Evolutionary conservation across 768 basidiomycete genomes (phyloP), one percentile per base, ranked within the genome.

Genomic region (Mycena haematopus): DNA sequence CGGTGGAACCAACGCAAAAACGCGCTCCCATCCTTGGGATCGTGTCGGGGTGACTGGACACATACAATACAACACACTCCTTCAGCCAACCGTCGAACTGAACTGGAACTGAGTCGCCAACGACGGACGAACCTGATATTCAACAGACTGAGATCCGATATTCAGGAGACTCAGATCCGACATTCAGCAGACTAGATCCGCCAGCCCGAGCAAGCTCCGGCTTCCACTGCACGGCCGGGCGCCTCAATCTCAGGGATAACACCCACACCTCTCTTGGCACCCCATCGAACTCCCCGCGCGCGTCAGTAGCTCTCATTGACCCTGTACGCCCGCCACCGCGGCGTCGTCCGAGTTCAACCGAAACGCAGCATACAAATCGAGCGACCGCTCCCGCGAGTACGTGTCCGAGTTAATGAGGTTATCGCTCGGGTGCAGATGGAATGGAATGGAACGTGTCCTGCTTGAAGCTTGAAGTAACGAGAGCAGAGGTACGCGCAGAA

Each of bases 381-480:
- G 51, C 15, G 60, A 62, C 17, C 62, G 58, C 42, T 61, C 54
- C 24, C 60, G 67, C 31, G 64, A 52, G 64, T 60, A 65, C 6
- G 64, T 61, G 49, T 47, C n/a, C 44, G 17, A 60, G 22, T 67
- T 61, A 52, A 69, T 60, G 21, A 67, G 50, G 35, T 68, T 70
- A 52, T 70, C 69, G 60, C 66, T 68, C 5, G 68, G 67, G 46
- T 70, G 69, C 10, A 68, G 24, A 50, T 70, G 69, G 46, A 70
- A 70, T 3, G 63, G 66, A n/a, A 50, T 70, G 69, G 46, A 70
- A 70, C 7, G 63, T 65, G 44, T 67, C 63, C 24, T 67, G 66
- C 59, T 67, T 67, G 59, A 67, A 67, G 59, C n/a, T n/a, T n/a
- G n/a, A n/a, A n/a, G n/a, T n/a, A 67, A 67, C 3, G 66, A 67